Evolutionary conservation across 306 rosid species (phyloP), one percentile per base, ranked within the genome.

Genomic region (Amphicarpaea edgeworthii): DNA sequence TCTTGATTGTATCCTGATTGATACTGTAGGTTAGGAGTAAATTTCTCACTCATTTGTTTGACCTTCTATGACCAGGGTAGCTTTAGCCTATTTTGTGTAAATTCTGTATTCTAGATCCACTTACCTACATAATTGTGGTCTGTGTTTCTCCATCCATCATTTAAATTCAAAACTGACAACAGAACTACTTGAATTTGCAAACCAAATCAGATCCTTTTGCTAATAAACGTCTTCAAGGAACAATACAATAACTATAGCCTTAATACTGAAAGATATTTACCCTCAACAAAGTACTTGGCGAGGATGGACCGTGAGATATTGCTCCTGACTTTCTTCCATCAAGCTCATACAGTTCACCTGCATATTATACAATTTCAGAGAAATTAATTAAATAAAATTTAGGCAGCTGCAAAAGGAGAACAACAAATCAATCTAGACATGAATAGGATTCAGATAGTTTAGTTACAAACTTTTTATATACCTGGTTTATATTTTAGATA

Each of bases 301-400:
- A 88, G 81, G 92, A 84, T 49, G 86, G 71, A 37, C 98, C 98
- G 5, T 93, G 98, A 66, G 88, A 88, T 69, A 93, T 87, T 28
- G 98, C 92, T 23, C 83, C 88, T 0, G 83, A 76, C 83, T 91
- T 91, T 74, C 97, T 88, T 62, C 98, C 98, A 63, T 93, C 98
- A 55, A 93, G 97, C 90, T 93, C 98, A 74, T 91, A 93, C 55
- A 93, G 93, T 45, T 81, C 83, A 30, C 96, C 98, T 93, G 47
- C 70, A 78, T 26, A 57, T 15, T 1, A 37, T 42, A 69, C 64
- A 9, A n/a, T 63, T 20, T 14, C 42, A 70, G 7, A 68, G 42
- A 64, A 38, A 68, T 34, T 37, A 61, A 60, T 76, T 21, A 70
- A 20, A 65, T 58, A 8, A 41, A 24, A 67, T 7, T 19, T 19